These are phyloP conservation scores for Serendipita sp. DNA, from an alignment of 1,284 basidiomycete genomes.

Conservation along the genomic window DNA sequence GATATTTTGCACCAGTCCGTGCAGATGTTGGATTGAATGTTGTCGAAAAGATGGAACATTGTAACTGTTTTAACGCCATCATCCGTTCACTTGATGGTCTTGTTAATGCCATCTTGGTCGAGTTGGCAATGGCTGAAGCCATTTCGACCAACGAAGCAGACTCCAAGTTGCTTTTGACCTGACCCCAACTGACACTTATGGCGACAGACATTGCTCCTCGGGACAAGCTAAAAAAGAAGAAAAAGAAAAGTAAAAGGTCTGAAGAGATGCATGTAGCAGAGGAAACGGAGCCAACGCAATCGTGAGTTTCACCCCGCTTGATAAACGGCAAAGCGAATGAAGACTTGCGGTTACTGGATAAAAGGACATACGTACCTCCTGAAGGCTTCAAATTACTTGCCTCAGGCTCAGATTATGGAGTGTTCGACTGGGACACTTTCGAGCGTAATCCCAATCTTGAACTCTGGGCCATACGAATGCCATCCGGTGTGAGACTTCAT, in stretches of 20 bases:
- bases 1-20: conserved; percentile 76
- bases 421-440: conserved; percentile 54
- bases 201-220: not conserved
- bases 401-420: conserved; percentile 30
- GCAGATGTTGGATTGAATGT: conserved; percentile 64
- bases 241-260: not conserved
- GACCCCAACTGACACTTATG: not conserved
- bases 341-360: not conserved
- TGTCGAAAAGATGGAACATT: conserved; percentile 67
- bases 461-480: conserved; percentile 54
- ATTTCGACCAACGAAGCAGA: not conserved
- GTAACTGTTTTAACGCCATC: conserved; percentile 38
- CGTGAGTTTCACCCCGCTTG: not conserved
- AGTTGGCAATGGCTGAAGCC: not conserved
- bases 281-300: not conserved
- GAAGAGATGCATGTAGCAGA: not conserved
- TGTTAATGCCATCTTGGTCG: not conserved
- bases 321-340: not conserved
- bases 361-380: conserved; percentile 41
- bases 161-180: not conserved
- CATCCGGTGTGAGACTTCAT: conserved; percentile 41
- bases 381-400: conserved; percentile 31
- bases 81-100: conserved; percentile 24
- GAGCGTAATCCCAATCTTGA: conserved; percentile 41
- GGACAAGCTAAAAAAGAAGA: not conserved